These are phyloP conservation scores for Wickerhamiella bombiphila DNA, from an alignment of 805 yeast species.

Conservation along the genomic window DNA sequence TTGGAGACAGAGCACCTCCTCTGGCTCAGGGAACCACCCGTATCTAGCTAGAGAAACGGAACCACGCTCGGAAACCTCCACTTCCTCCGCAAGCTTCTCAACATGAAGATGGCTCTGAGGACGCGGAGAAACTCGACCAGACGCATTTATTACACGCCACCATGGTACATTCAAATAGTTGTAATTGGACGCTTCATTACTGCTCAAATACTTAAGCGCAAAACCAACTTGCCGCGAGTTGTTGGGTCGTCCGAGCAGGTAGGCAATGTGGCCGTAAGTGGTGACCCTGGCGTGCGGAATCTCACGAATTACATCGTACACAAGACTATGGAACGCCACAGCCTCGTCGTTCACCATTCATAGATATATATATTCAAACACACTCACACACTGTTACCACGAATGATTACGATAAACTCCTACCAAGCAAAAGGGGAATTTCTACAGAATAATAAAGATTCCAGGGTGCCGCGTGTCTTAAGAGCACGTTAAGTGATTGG, in stretches of 20 bases:
- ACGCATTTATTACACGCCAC: constrained; percentile 64
- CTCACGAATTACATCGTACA: constrained; percentile 36
- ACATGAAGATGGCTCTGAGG: constrained; percentile 35
- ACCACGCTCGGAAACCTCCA: constrained; percentile 21
- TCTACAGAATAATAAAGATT: too few species aligned
- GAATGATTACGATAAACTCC: too few species aligned
- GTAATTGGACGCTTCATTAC: constrained; percentile 15
- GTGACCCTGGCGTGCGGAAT: constrained; percentile 55
- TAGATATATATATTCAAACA: too few species aligned
- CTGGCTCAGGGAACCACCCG: constrained; percentile 56
- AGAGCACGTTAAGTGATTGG: too few species aligned
- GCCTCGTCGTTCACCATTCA: constrained; percentile 29
- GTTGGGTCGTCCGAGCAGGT: constrained; percentile 42
- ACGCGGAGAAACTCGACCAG: constrained; percentile 45
- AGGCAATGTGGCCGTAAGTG: constrained; percentile 66
- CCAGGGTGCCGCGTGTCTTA: too few species aligned
- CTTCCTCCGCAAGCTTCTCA: constrained; percentile 33
- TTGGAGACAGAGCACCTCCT: constrained; percentile 5
- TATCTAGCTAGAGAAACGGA: constrained; percentile 30
- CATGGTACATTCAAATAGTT: constrained; percentile 42
- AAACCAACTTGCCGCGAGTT: constrained; percentile 66
- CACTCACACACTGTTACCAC: too few species aligned
- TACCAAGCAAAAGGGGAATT: too few species aligned
- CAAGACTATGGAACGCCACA: constrained; percentile 44
- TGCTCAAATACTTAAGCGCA: constrained; percentile 42